Evolutionary conservation across 208 protist genomes (phyloP), one percentile per base, ranked within the genome.

Genomic region (Leishmania amazonensis): DNA sequence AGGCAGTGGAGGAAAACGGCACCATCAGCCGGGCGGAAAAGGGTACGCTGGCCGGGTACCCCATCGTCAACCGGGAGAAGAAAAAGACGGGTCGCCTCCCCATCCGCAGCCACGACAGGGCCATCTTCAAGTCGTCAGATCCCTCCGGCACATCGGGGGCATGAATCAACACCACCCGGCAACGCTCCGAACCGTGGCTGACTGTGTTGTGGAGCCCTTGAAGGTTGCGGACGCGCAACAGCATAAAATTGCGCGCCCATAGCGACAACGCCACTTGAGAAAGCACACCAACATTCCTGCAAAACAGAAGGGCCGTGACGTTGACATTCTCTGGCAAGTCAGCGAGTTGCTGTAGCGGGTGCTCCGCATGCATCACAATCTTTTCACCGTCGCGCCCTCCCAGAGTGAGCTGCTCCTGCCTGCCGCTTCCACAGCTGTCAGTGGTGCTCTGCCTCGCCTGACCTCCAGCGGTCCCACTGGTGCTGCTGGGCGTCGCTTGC

Each of bases 101-200:
- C 45, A 84, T 80, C 49, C 79, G 62, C 45, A 91, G 58, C 91
- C 93, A 96, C 31, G 72, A 70, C n/a, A 91, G 84, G 60, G 84
- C 88, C 7, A 79, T 81, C 47, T 85, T 31, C 42, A 93, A 57
- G 42, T 73, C 83, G 28, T 73, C 58, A 53, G 80, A 79, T 17
- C 89, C 81, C n/a, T 83, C 78, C 7, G 65, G 57, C 3, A 93
- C 70, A 51, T 96, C 93, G 11, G 83, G 82, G 0, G 87, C 90
- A 76, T 93, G 83, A 35, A 96, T 78, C 9, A 96, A 84, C 67
- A 96, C 88, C 24, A 95, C 87, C 79, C 94, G 94, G 78, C 87
- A 93, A 17, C 88, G 81, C 58, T 92, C 88, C 9, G 88, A 90
- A 13, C 88, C 87, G 65, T 80, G 85, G 65, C 81, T 81, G 80